A percentile compares a stretch with the other conserved stretches of the same genome.
Evolutionary conservation across 106 monocot genomes (phyloP).

Genomic region (Phalaenopsis equestris): DNA sequence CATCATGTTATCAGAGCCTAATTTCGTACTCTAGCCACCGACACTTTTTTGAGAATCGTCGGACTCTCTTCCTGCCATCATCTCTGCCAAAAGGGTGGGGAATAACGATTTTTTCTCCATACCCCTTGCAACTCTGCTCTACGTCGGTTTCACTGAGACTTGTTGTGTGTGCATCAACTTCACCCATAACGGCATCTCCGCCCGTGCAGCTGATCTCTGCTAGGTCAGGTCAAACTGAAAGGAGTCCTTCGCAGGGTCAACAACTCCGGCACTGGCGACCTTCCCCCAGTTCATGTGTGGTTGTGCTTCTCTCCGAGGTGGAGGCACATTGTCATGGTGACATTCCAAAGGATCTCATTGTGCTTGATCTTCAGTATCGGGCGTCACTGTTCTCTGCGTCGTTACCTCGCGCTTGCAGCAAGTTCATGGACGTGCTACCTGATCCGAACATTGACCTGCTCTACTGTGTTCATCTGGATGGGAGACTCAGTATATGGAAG

Average conservation of each 20-base stretch:
- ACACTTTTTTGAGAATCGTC: no score
- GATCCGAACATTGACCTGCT: conserved; percentile 73
- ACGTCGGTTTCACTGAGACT: no score
- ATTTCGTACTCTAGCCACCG: no score
- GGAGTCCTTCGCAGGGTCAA: conserved; percentile 16
- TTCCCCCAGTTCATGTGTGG: conserved; percentile 45
- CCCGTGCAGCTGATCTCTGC: conserved; percentile 47
- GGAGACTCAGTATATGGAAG: conserved; percentile 88
- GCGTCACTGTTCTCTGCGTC: conserved; percentile 34
- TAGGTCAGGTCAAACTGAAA: conserved; percentile 70
- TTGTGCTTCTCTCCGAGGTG: conserved; percentile 80
- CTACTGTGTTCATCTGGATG: conserved; percentile 82
- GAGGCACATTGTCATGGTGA: conserved; percentile 60
- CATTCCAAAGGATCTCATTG: conserved; percentile 73
- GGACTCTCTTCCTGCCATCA: no score
- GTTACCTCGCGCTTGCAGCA: conserved; percentile 62
- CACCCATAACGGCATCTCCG: no score
- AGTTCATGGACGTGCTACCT: conserved; percentile 68
- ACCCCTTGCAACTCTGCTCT: no score
- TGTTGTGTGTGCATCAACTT: no score
- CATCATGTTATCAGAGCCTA: no score
- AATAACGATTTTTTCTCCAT: no score
- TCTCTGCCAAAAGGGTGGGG: no score
- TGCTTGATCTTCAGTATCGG: conserved; percentile 78
- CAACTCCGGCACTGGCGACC: conserved; percentile 38